Evolutionary conservation across 2,329 filamentous ascomycete genomes (phyloP).

Genomic region (Alternaria rosae): DNA sequence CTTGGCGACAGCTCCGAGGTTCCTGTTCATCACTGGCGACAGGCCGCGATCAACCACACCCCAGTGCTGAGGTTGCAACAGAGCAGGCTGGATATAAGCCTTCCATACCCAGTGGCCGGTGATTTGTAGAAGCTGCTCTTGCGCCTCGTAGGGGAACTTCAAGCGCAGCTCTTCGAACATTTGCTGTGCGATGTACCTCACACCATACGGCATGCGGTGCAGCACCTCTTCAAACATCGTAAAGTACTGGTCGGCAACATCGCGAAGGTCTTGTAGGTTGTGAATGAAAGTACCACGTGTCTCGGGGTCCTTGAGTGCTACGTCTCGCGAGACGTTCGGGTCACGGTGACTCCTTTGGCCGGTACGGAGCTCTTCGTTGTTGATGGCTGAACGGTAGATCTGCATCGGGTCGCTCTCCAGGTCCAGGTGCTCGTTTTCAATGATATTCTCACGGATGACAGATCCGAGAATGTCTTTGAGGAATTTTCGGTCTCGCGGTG

Average conservation of each 20-base stretch:
- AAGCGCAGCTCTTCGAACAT: slow-evolving; percentile 79
- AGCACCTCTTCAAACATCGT: slow-evolving; percentile 80
- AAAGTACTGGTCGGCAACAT: slow-evolving; percentile 93
- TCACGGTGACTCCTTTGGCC: slow-evolving; percentile 82
- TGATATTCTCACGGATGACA: slow-evolving; percentile 87
- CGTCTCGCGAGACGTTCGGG: slow-evolving; percentile 85
- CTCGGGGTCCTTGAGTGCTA: slow-evolving; percentile 95
- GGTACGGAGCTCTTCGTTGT: slow-evolving; percentile 94
- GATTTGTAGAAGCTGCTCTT: slow-evolving; percentile 78
- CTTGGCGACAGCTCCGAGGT: slow-evolving; percentile 88
- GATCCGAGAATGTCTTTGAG: slow-evolving; percentile 85
- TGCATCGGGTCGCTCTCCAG: slow-evolving; percentile 97
- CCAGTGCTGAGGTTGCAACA: slow-evolving; percentile 89
- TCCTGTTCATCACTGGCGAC: slow-evolving; percentile 90
- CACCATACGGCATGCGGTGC: slow-evolving; percentile 89
- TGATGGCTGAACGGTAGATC: slow-evolving; percentile 94
- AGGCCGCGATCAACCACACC: slow-evolving; percentile 90
- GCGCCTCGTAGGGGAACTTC: slow-evolving; percentile 81
- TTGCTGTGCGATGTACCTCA: slow-evolving; percentile 86
- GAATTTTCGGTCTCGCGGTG: slow-evolving; percentile 90
- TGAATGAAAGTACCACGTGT: slow-evolving; percentile 92
- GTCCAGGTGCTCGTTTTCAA: slow-evolving; percentile 89
- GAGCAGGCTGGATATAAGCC: slow-evolving; percentile 87
- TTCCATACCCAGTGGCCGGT: slow-evolving; percentile 94
- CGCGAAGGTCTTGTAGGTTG: slow-evolving; percentile 89